Percentiles rank a stretch among this genome's conserved stretches.
phyloP scores from a whole-genome alignment of 106 monocot genomes.

The Dioscorea zingiberensis region DNA sequence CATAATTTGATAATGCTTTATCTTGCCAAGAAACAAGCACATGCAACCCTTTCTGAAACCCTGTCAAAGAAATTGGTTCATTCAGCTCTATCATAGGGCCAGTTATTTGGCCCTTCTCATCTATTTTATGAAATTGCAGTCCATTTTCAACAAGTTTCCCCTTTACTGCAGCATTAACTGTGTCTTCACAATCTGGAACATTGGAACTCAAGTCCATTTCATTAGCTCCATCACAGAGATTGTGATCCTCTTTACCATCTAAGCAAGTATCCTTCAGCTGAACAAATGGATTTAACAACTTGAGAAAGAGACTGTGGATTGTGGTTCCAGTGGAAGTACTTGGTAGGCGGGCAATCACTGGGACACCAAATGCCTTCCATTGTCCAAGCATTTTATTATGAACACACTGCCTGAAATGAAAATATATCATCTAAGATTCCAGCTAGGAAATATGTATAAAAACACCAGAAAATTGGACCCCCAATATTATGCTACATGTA shows the following conservation, averaged over 20 bases:
- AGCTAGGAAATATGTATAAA: no score
- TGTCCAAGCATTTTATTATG: slow-evolving; percentile 23
- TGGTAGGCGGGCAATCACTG: slow-evolving; percentile 48
- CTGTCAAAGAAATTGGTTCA: slow-evolving; percentile 19
- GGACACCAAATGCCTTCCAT: slow-evolving; percentile 64
- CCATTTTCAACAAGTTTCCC: slow-evolving; percentile 15
- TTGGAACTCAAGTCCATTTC: slow-evolving; percentile 2
- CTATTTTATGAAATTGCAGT: slow-evolving; percentile 46
- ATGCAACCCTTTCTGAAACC: slow-evolving; percentile 35
- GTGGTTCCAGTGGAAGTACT: slow-evolving; percentile 26
- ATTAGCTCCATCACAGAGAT: slow-evolving; percentile 12
- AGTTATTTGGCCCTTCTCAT: slow-evolving; percentile 44
- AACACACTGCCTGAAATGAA: slow-evolving; percentile 23
- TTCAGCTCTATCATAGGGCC: slow-evolving; percentile 40
- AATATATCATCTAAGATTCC: background rate
- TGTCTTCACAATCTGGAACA: slow-evolving; percentile 6
- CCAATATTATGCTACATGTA: no score
- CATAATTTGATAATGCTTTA: slow-evolving; percentile 40
- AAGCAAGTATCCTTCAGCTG: slow-evolving; percentile 12
- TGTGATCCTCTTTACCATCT: slow-evolving; percentile 8
- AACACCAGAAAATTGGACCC: no score
- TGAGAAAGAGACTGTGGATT: slow-evolving; percentile 41
- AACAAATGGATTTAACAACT: slow-evolving; percentile 61
- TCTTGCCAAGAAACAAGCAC: slow-evolving; percentile 63
- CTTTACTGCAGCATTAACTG: slow-evolving; percentile 18